phyloP scores from a whole-genome alignment of 768 basidiomycete species.

The Artomyces pyxidatus region DNA sequence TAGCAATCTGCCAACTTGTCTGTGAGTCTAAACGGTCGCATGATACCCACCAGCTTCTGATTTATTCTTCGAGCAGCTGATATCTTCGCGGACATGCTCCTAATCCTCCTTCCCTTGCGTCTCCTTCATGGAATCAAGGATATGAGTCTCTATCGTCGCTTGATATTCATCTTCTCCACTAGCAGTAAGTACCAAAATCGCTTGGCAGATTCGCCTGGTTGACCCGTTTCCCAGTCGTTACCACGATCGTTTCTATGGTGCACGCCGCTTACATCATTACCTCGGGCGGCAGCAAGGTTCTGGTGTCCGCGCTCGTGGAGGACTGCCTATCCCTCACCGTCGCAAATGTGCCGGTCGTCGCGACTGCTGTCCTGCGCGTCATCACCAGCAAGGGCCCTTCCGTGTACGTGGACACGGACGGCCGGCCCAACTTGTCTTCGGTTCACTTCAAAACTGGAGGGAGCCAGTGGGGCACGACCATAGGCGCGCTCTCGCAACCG shows the following conservation, averaged over 20 bases:
- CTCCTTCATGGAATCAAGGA: slow-evolving; percentile 37
- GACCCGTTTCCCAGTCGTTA: slow-evolving; percentile 15
- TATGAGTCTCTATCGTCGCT: slow-evolving; percentile 29
- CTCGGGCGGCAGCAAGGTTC: slow-evolving; percentile 21
- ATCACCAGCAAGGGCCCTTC: no score
- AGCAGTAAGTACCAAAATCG: slow-evolving; percentile 27
- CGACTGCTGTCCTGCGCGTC: slow-evolving; percentile 9
- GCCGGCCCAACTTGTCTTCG: no score
- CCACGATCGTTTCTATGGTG: slow-evolving; percentile 23
- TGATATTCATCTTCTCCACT: slow-evolving; percentile 46
- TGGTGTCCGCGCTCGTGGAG: slow-evolving; percentile 25
- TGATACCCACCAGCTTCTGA: slow-evolving; percentile 2
- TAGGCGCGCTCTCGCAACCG: no score
- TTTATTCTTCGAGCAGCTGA: slow-evolving; percentile 30
- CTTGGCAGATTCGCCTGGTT: not conserved
- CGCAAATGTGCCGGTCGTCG: slow-evolving; percentile 12
- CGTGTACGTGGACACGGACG: no score
- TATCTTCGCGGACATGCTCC: slow-evolving; percentile 34
- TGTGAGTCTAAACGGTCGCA: slow-evolving; percentile 28
- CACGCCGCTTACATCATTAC: slow-evolving; percentile 22
- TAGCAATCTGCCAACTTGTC: slow-evolving; percentile 44
- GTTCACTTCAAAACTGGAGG: no score
- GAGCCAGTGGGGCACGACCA: no score
- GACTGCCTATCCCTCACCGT: slow-evolving; percentile 15
- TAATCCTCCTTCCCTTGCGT: slow-evolving; percentile 38